A percentile compares a stretch with the other conserved stretches of the same genome.
phyloP scores from a whole-genome alignment of 768 basidiomycete species.

The Phaffia tasmanica region DNA sequence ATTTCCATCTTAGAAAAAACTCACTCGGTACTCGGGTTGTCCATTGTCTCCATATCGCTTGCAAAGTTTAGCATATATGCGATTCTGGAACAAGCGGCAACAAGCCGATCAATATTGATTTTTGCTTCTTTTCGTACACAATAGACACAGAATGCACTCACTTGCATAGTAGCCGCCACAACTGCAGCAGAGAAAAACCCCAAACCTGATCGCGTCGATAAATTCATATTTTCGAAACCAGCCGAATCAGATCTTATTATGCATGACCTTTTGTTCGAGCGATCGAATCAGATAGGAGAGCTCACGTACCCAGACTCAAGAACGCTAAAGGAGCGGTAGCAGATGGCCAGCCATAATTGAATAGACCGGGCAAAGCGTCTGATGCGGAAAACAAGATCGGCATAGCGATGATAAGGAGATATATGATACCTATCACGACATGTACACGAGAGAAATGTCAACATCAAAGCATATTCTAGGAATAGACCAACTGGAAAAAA shows the following conservation, averaged over 20 bases:
- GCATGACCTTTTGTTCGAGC: background rate
- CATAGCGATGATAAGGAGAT: constrained; percentile 13
- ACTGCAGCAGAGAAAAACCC: constrained; percentile 21
- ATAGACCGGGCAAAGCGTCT: background rate
- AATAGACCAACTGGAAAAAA: background rate
- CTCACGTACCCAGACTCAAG: constrained; percentile 4
- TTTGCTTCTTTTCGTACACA: background rate
- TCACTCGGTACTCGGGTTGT: constrained; percentile 22
- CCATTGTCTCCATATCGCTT: constrained; percentile 12
- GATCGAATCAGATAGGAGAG: background rate
- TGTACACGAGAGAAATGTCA: too few relatives aligned
- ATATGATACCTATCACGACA: constrained; percentile 8
- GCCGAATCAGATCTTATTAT: background rate
- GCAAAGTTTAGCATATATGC: constrained; percentile 22
- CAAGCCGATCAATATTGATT: background rate
- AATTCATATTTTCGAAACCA: too few relatives aligned
- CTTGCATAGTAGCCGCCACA: constrained; percentile 12
- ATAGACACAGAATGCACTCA: background rate
- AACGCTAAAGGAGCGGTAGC: constrained; percentile 13
- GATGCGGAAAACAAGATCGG: constrained; percentile 11
- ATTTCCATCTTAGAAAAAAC: background rate
- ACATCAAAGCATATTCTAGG: too few relatives aligned
- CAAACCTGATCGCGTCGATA: background rate
- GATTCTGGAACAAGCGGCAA: constrained; percentile 1
- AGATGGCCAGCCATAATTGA: constrained; percentile 22